Evolutionary conservation across 1,284 basidiomycete species (phyloP).

Genomic region (Ceratobasidium theobromae): DNA sequence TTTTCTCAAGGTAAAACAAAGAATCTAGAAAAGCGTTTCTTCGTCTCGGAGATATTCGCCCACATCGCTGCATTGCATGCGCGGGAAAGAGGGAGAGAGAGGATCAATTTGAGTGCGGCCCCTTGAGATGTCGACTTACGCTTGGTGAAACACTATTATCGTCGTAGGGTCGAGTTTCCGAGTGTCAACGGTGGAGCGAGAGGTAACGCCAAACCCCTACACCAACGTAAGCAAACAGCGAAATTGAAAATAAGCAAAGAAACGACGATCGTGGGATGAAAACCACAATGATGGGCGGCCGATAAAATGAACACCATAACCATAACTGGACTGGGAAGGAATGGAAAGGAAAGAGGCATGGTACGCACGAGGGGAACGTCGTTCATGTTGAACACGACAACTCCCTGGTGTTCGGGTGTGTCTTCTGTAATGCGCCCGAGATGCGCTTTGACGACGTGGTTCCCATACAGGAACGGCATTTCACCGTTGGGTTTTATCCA

Average conservation of each 20-base stretch:
- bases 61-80: constrained; percentile 72
- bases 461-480: constrained; percentile 98
- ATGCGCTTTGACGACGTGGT: constrained; percentile 98
- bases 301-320: neutral
- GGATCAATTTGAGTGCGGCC: neutral
- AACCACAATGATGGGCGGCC: neutral
- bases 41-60: constrained; percentile 96
- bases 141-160: constrained; percentile 98
- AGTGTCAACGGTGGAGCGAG: constrained; percentile 93
- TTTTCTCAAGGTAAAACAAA: neutral
- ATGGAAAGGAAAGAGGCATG: neutral
- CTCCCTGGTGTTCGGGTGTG: constrained; percentile 98
- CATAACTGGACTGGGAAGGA: constrained; percentile 26
- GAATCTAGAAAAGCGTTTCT: constrained; percentile 48
- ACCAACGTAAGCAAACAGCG: constrained; percentile 27
- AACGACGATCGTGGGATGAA: neutral
- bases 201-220: constrained; percentile 97
- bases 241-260: neutral
- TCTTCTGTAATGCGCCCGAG: constrained; percentile 99
- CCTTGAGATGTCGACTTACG: constrained; percentile 57
- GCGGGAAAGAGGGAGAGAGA: neutral
- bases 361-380: constrained; percentile 81
- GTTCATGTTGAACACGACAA: constrained; percentile 94
- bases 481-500: constrained; percentile 99
- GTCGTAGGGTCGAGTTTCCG: constrained; percentile 97